Evolutionary conservation across 805 yeast species (phyloP).

Genomic region (Candida insectorum): DNA sequence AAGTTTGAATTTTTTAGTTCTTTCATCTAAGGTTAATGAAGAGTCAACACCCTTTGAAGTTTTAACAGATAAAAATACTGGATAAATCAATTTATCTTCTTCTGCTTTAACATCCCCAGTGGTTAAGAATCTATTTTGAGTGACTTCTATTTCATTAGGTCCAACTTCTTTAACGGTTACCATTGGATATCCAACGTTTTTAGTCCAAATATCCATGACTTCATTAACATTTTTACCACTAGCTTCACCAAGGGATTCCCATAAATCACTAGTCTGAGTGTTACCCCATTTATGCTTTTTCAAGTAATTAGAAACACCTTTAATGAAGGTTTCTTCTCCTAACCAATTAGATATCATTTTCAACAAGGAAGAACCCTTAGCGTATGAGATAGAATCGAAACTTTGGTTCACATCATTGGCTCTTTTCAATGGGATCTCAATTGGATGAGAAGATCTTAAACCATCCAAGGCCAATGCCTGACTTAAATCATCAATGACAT

Average conservation of each 20-base stretch:
- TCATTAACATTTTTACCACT: constrained; percentile 69
- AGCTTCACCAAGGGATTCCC: constrained; percentile 69
- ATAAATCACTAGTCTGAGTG: constrained; percentile 71
- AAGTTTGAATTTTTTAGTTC: constrained; percentile 42
- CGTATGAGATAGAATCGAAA: constrained; percentile 79
- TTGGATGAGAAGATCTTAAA: constrained; percentile 80
- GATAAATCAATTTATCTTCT: constrained; percentile 67
- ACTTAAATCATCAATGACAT: constrained; percentile 74
- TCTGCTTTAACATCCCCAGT: constrained; percentile 76
- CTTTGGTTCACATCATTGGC: constrained; percentile 82
- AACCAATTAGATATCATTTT: constrained; percentile 79
- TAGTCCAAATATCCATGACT: constrained; percentile 81
- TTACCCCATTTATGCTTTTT: constrained; percentile 75
- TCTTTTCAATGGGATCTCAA: constrained; percentile 75
- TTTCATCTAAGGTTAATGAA: constrained; percentile 47
- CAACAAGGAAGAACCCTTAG: constrained; percentile 75
- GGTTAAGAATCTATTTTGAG: constrained; percentile 71
- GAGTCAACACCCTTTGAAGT: constrained; percentile 60
- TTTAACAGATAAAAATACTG: constrained; percentile 66
- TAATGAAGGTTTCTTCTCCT: constrained; percentile 72
- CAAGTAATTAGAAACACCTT: constrained; percentile 76
- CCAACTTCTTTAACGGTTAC: constrained; percentile 58
- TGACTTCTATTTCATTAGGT: constrained; percentile 48
- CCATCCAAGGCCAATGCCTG: constrained; percentile 73
- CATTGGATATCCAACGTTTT: constrained; percentile 75